Evolutionary conservation across 2,329 filamentous ascomycete species (phyloP), one percentile per base, ranked within the genome.

Genomic region (Verticillium dahliae): DNA sequence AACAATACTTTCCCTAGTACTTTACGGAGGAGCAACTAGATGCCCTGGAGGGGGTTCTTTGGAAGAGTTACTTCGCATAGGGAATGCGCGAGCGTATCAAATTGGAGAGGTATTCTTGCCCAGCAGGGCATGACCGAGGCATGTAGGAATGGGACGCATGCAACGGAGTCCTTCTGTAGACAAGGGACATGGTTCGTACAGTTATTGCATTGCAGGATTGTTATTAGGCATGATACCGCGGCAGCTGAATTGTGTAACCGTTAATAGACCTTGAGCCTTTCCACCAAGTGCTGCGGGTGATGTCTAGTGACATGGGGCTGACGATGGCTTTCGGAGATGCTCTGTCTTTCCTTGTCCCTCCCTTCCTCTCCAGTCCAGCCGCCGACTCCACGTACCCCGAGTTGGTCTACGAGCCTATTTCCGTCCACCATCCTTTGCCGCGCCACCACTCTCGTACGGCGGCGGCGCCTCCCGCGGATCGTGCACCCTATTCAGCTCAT

Each of bases 51-150:
- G 95, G 95, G 59, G 96, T 99, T 57, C 80, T 99, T 59, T 99
- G 95, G 95, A 99, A 99, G 88, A 98, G 94, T 75, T 99, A 99
- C 74, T 99, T 99, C 80, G 96, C 93, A 50, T 97, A 31, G 5
- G 27, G 79, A 74, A 56, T 15, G n/a, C 22, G 18, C 45, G 18
- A 52, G 45, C 45, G 18, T 18, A 10, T 6, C 9, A 52, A 7
- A 10, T 9, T 52, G 22, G 45, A 52, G n/a, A 4, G 45, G 18
- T 18, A 22, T 41, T 41, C 18, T 27, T 27, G 9, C 18, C 27
- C 27, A 5, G 5, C 27, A 31, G 27, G 27, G 27, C 27, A 31
- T 37, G 35, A 18, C 3, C 11, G 3, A 18, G 45, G 11, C 18
- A 22, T 10, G 18, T 27, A 18, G 18, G 7, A 22, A 37, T 37